phyloP scores from a whole-genome alignment of 495 filamentous ascomycete species.

The Elasticomyces elasticus region DNA sequence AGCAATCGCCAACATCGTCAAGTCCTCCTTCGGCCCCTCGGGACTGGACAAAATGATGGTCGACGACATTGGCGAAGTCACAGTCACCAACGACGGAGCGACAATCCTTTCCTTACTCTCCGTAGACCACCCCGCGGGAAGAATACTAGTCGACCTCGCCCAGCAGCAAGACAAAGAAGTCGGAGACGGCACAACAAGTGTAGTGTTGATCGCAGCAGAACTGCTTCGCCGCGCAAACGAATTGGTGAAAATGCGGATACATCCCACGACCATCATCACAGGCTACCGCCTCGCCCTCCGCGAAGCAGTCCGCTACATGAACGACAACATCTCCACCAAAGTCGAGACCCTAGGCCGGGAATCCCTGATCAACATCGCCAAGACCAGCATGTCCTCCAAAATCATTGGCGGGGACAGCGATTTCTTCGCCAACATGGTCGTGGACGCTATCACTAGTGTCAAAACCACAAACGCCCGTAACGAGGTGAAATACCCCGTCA shows the following conservation, averaged over 20 bases:
- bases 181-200: conserved; percentile 95
- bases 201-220: conserved; percentile 94
- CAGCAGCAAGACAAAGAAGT: conserved; percentile 98
- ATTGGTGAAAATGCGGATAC: conserved; percentile 98
- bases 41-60: conserved; percentile 99
- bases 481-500: conserved; percentile 95
- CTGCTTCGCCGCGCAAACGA: conserved; percentile 91
- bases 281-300: conserved; percentile 91
- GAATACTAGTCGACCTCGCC: conserved; percentile 94
- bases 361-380: conserved; percentile 86
- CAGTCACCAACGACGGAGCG: conserved; percentile 96
- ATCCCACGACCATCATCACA: conserved; percentile 98
- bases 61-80: conserved; percentile 98
- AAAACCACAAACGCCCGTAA: conserved; percentile 81
- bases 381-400: conserved; percentile 98
- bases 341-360: conserved; percentile 85
- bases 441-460: conserved; percentile 92
- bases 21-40: conserved; percentile 94
- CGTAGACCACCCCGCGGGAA: conserved; percentile 94
- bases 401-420: conserved; percentile 93
- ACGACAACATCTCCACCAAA: conserved; percentile 90
- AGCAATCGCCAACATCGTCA: conserved; percentile 96
- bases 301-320: conserved; percentile 98
- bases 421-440: conserved; percentile 94
- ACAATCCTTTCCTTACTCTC: conserved; percentile 92